Evolutionary conservation across 2,329 filamentous ascomycete genomes (phyloP).

Genomic region (Salinomyces thailandicus): DNA sequence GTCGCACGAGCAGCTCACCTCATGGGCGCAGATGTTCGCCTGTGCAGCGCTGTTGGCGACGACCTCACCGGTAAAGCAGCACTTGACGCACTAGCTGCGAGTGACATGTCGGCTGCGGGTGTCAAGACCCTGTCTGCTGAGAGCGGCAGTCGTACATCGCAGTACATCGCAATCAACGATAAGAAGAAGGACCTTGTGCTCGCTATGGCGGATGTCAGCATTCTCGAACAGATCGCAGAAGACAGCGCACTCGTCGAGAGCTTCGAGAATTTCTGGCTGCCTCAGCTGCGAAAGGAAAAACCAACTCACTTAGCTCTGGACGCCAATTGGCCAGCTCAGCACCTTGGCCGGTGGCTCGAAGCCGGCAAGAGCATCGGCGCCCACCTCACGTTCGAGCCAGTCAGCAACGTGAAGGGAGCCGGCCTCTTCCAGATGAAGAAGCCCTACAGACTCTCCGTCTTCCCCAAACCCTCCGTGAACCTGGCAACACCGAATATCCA

Average conservation of each 20-base stretch:
- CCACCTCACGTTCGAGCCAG: constrained; percentile 74
- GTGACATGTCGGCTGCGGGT: constrained; percentile 54
- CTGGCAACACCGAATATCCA: constrained; percentile 73
- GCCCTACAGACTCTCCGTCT: constrained; percentile 31
- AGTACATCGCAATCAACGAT: constrained; percentile 88
- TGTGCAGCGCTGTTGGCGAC: constrained; percentile 73
- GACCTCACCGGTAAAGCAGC: constrained; percentile 69
- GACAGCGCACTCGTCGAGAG: constrained; percentile 25
- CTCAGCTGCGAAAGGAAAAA: constrained; percentile 44
- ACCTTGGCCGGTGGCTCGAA: constrained; percentile 58
- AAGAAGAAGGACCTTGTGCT: constrained; percentile 71
- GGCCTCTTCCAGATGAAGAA: constrained; percentile 48
- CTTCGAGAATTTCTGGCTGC: constrained; percentile 49
- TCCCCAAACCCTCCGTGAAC: constrained; percentile 54
- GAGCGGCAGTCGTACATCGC: constrained; percentile 60
- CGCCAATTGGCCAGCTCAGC: constrained; percentile 65
- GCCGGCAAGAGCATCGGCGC: constrained; percentile 47
- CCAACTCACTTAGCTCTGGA: constrained; percentile 78
- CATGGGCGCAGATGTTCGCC: constrained; percentile 53
- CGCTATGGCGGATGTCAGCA: constrained; percentile 92
- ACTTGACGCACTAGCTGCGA: constrained; percentile 51
- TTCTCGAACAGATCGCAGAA: constrained; percentile 46
- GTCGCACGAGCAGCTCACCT: constrained; percentile 75
- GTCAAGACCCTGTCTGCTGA: constrained; percentile 40
- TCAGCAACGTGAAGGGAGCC: constrained; percentile 68